Evolutionary conservation across 192 early-diverging fungal species (phyloP), one percentile per base, ranked within the genome.

Genomic region (Linderina pennispora): DNA sequence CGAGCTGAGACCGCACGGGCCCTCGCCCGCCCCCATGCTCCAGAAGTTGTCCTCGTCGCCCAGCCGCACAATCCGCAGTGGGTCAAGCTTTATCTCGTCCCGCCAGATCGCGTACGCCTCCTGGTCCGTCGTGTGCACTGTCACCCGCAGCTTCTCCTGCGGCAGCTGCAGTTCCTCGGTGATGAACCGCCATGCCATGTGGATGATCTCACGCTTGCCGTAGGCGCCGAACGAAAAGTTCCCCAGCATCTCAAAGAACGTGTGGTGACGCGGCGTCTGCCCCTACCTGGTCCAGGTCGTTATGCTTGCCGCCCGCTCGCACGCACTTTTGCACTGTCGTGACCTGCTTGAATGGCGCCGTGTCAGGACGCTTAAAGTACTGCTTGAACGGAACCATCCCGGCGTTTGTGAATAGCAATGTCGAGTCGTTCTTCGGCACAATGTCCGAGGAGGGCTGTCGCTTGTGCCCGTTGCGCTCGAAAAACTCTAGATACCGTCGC

Each of bases 221-320:
- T 98, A 98, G 48, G 94, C 91, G 35, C 96, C 96, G 68, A 98
- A 98, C 17, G 93, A 97, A 92, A 92, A 98, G 80, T 97, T 98
- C 50, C 96, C 96, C 62, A 98, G 76, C 96, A 98, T 98, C 70
- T 98, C 96, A 78, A 98, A 98, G 77, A 97, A 98, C 23, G 96
- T 98, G 66, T 98, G 96, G 72, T 98, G 96, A 53, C 95, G 92
- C 1, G 86, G 84, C 56, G 95, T 92, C 51, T 83, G 87, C 36
- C n/a, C 96, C 96, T 10, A 97, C 93, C 70, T 98, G 92, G 44
- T 98, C 93, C 52, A 98, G 77, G 72, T 98, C 96, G 60, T 98
- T 98, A 68, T 99, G 97, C 71, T 99, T 99, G 41, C 97, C 97
- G 43, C 67, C 97, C 9, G 97, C 97, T 49, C 97, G 80, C 45